Evolutionary conservation across 176 grass and related monocot genomes (phyloP), one percentile per base, ranked within the genome.

Genomic region (Aegilops longissima): DNA sequence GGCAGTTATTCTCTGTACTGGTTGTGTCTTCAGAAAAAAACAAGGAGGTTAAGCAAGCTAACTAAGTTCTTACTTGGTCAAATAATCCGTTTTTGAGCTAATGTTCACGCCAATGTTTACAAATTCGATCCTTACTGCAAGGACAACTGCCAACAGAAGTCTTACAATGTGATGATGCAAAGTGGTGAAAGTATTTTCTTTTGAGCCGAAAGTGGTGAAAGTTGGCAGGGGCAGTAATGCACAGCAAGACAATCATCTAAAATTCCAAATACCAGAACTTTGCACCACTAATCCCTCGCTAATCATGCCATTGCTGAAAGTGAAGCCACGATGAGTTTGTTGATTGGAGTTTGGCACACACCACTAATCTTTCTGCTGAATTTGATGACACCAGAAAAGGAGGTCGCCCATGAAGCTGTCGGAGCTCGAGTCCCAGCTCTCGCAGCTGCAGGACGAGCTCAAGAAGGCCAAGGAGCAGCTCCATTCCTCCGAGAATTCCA

Each of bases 401-500:
- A 96, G 87, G 84, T 89, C 85, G 5, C 83, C 90, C 9, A 86
- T 70, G 67, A 99, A 91, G 73, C 40, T 92, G 27, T 80, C 88
- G 7, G 92, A 93, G 69, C 72, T 97, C 25, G 95, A 94, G 83
- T 85, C 49, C 67, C 90, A 94, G 73, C 87, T 97, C 52, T 61
- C 90, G 7, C 90, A 97, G 77, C 80, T 99, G 73, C 90, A 97
- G 81, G 90, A 94, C 45, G 90, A 97, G 49, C 84, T 99, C 21
- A 97, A 93, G 85, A 89, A 93, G 85, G 82, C 89, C 66, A 94
- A 91, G 84, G 94, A 99, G 52, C 88, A 94, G 68, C 89, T 99
- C 31, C 90, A 86, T 12, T 90, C 90, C 52, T 85, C 92, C 4
- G 97, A 99, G 80, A 77, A 89, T 21, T 85, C 72, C 2, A 94